These are phyloP conservation scores for Dendryphion nanum DNA, from an alignment of 2,329 filamentous ascomycete genomes.

Conservation along the genomic window DNA sequence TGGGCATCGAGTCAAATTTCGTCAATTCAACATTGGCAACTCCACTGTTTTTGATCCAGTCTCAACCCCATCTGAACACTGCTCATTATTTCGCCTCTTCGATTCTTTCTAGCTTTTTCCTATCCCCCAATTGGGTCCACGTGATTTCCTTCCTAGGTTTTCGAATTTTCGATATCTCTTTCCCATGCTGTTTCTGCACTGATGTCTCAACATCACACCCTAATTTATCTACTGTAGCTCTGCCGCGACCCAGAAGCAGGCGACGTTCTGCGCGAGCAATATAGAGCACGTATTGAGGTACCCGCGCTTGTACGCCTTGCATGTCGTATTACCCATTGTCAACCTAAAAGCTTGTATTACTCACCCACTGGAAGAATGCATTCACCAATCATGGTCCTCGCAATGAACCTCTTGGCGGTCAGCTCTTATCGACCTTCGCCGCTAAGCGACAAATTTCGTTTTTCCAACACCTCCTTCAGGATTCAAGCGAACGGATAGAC, in stretches of 20 bases:
- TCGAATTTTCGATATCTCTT: background rate
- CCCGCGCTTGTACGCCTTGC: conserved; percentile 7
- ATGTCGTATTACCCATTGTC: conserved; percentile 15
- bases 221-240: background rate
- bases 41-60: too few relatives aligned
- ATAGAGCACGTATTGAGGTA: conserved; percentile 17
- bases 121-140: background rate
- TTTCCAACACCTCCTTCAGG: conserved; percentile 1
- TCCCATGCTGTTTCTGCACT: background rate
- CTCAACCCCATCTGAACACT: too few relatives aligned
- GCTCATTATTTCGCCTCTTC: too few relatives aligned
- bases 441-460: conserved; percentile 1
- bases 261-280: conserved; percentile 19
- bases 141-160: background rate
- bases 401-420: conserved; percentile 14
- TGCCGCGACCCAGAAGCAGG: background rate
- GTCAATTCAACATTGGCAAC: too few relatives aligned
- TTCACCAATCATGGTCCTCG: conserved; percentile 15
- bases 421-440: conserved; percentile 17
- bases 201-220: background rate
- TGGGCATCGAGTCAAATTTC: too few relatives aligned
- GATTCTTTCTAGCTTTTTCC: background rate
- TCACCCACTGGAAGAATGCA: conserved; percentile 2
- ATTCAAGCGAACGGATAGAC: conserved; percentile 12
- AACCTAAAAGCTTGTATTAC: conserved; percentile 6